Base-by-base conservation (phyloP, 805 yeast species). In the Starmerella davenportii region DNA sequence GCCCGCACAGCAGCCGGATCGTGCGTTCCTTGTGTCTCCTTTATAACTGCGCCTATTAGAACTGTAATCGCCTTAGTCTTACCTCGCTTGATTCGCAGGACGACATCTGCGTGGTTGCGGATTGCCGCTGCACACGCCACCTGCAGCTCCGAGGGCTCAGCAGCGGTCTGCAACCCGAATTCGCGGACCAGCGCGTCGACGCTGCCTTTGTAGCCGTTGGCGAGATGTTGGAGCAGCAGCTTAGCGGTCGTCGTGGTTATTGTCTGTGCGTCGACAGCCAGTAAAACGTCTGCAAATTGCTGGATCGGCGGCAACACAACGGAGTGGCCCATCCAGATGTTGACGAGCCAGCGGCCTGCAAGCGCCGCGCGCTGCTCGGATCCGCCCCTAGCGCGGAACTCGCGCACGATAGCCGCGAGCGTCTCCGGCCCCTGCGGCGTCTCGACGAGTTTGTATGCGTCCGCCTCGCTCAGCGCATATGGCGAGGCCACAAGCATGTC, bases 11-110 rank as follows among this genome's bases (percentile, higher is more conserved):
- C 45, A n/a, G 45, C 43, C 13, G 60, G 57, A 35, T 44, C 40
- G 27, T 21, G 38, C 1, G 48, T 67, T 3, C 95, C 95, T 47
- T 74, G 78, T 2, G 81, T 70, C 39, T 66, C 61, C 50, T 73
- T 72, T 93, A 90, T 81, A 16, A 82, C 92, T 52, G 70, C 71
- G 1, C 95, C 96, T 3, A 90, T 67, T 40, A 90, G 61, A 50
- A 64, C 80, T 50, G 82, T 79, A n/a, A 87, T 50, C 11, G 84
- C 71, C 27, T 69, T 70, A 45, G 70, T 72, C 39, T 74, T 74
- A 2, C 84, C 85, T 0, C 59, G 49, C 18, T 54, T 53, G 21
- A 82, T 65, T 37, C 69, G 70, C 16, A 62, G 57, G 2, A 79
- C 79, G 15, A 76, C 69, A 15, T 69, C 70, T 0, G 63, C 63